Conservation (phyloP, 345 rosid genomes). For the Cardamine chenopodiifolia region DNA sequence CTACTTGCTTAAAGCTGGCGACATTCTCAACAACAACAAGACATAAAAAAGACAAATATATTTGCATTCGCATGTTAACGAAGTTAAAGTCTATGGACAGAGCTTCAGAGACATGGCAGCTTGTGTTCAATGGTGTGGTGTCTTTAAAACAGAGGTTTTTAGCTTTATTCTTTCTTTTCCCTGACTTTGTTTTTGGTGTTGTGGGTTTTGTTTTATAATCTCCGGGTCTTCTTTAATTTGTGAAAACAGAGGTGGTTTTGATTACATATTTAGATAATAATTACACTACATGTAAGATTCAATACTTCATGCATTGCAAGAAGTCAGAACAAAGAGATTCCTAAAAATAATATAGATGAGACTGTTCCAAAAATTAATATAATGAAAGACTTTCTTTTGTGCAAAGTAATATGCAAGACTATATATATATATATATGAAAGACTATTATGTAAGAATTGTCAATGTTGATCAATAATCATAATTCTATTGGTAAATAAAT, state of each 20-base stretch:
- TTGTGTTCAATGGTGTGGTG: neutral
- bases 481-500: neutral
- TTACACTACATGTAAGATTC: neutral
- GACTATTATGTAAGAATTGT: neutral
- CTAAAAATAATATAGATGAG: neutral
- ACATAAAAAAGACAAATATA: neutral
- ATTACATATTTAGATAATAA: neutral
- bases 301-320: neutral
- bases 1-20: conserved; percentile 26
- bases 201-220: neutral
- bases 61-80: neutral
- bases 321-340: neutral
- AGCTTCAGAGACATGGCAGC: conserved; percentile 23
- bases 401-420: no score
- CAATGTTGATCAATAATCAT: neutral
- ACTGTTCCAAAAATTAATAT: neutral
- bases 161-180: neutral
- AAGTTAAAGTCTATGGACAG: conserved; percentile 10
- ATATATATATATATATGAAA: neutral
- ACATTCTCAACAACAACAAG: conserved; percentile 2
- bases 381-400: no score
- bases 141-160: neutral
- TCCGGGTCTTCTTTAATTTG: neutral
- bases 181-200: neutral
- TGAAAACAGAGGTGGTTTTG: conserved; percentile 4